Evolutionary conservation across 2,329 filamentous ascomycete species (phyloP), one percentile per base, ranked within the genome.

Genomic region (Fusarium nisikadoi): DNA sequence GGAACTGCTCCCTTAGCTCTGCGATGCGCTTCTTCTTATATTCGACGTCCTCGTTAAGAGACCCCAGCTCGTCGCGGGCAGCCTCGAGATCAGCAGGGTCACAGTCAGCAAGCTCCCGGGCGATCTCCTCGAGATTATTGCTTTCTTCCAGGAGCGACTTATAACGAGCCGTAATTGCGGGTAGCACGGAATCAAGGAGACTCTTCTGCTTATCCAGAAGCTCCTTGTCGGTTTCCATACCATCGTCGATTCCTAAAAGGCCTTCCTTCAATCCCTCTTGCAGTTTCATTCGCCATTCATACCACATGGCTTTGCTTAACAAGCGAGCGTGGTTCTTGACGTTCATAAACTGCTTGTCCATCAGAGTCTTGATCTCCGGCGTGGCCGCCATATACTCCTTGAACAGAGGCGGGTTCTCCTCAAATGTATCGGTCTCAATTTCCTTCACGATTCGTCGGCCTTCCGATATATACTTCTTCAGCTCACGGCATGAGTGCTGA

Each of bases 271-370:
- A 87, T 23, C 94, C 93, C 71, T 91, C 83, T 62, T 94, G 91
- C 29, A 98, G 87, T 77, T 96, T 95, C 87, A 93, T 95, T 43
- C 96, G 92, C 96, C 96, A 99, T 78, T 95, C 93, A 80, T 99
- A 99, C 96, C 96, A 99, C 85, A 96, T 95, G 63, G 94, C 94
- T 80, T 98, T 98, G 83, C 95, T 98, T 56, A 95, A 86, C 19
- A 98, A 87, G 31, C 96, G 90, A 20, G 95, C 94, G 80, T 97
- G 93, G 0, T 94, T 95, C 84, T 98, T 98, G 81, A 97, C 93
- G 78, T 98, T 98, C 81, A 97, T 96, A 86, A 99, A 96, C 79
- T 98, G 95, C 73, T 93, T 96, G 83, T 99, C 95, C 91, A 99
- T 97, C 57, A 97, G 87, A 7, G 90, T 83, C 77, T 93, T 94